phyloP scores from a whole-genome alignment of 129 eudicot species.

The Silybum marianum region DNA sequence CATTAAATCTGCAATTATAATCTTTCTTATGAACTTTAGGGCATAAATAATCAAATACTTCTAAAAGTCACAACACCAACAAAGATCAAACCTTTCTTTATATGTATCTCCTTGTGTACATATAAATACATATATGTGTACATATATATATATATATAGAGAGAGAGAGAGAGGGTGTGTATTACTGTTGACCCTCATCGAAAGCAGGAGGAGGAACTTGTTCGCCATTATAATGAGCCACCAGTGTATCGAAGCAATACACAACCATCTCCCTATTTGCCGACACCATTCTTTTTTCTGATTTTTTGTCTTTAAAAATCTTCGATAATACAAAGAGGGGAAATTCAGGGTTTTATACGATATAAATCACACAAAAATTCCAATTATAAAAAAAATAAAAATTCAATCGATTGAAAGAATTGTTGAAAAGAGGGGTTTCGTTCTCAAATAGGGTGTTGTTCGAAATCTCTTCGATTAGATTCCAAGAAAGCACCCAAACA shows the following conservation, averaged over 20 bases:
- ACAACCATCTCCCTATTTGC: slow-evolving; percentile 93
- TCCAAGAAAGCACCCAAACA: slow-evolving; percentile 13
- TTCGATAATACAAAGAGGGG: neutral
- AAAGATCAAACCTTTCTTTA: neutral
- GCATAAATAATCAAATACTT: neutral
- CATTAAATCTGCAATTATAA: neutral
- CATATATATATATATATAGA: neutral
- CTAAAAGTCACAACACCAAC: neutral
- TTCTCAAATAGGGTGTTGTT: slow-evolving; percentile 27
- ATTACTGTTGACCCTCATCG: slow-evolving; percentile 85
- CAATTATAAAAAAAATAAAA: slow-evolving; percentile 7
- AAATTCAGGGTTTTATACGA: slow-evolving; percentile 13
- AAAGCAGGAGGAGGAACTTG: slow-evolving; percentile 83
- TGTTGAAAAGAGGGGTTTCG: slow-evolving; percentile 18
- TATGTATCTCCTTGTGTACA: neutral
- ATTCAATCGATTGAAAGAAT: slow-evolving; percentile 5
- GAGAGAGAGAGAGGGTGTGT: neutral
- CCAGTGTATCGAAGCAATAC: slow-evolving; percentile 82
- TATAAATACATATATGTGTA: too few relatives aligned
- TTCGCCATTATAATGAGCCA: slow-evolving; percentile 80
- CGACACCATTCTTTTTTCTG: slow-evolving; percentile 57
- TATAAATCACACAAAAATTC: neutral
- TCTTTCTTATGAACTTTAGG: neutral
- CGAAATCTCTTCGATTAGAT: neutral
- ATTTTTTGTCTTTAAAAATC: neutral